Evolutionary conservation across 2,329 filamentous ascomycete genomes (phyloP).

Genomic region (Aureobasidium sp.): DNA sequence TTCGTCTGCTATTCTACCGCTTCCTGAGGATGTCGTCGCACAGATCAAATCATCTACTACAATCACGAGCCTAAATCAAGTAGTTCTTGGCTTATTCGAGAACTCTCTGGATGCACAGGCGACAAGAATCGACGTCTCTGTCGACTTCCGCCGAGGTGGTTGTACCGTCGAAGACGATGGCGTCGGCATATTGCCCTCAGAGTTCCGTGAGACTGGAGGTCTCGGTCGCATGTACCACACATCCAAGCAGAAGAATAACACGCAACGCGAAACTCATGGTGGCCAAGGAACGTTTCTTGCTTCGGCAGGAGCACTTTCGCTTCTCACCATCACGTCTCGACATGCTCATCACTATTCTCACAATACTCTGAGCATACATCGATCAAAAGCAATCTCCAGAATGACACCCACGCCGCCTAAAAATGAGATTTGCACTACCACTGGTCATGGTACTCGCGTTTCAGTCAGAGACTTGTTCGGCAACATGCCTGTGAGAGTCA

Average conservation of each 20-base stretch:
- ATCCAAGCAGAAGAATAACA: slow-evolving; percentile 56
- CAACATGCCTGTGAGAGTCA: slow-evolving; percentile 82
- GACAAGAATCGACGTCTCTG: slow-evolving; percentile 57
- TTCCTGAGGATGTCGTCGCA: slow-evolving; percentile 64
- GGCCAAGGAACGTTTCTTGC: slow-evolving; percentile 68
- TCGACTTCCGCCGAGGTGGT: slow-evolving; percentile 69
- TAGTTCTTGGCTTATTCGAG: slow-evolving; percentile 64
- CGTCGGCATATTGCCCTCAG: slow-evolving; percentile 61
- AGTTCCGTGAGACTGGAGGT: slow-evolving; percentile 65
- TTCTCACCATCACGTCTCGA: slow-evolving; percentile 70
- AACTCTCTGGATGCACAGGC: slow-evolving; percentile 81
- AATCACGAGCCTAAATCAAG: slow-evolving; percentile 67
- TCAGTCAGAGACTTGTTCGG: slow-evolving; percentile 78
- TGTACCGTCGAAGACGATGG: slow-evolving; percentile 84
- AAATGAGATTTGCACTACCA: slow-evolving; percentile 46
- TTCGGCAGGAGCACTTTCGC: slow-evolving; percentile 66
- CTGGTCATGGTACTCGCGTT: slow-evolving; percentile 65
- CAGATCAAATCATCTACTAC: slow-evolving; percentile 81
- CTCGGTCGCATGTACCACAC: slow-evolving; percentile 64
- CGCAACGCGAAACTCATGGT: slow-evolving; percentile 50
- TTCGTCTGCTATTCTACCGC: slow-evolving; percentile 30
- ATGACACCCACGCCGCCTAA: slow-evolving; percentile 54
- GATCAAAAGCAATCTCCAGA: slow-evolving; percentile 58
- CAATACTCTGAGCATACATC: slow-evolving; percentile 63
- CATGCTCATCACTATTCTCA: slow-evolving; percentile 54